Evolutionary conservation across 176 grass and related monocot species (phyloP).

Genomic region (Cenchrus fungigraminus): DNA sequence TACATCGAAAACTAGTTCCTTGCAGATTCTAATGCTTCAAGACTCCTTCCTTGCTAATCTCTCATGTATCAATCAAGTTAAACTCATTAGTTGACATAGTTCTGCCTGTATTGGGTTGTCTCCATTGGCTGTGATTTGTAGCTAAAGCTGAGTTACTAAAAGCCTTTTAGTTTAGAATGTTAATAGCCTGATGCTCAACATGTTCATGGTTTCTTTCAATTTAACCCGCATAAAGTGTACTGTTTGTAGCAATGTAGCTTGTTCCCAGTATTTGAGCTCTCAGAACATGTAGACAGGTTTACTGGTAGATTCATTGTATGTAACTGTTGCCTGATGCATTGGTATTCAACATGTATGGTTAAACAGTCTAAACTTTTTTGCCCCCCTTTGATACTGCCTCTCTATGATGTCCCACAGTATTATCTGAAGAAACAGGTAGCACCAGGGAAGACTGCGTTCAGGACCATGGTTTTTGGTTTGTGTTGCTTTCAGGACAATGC

Average conservation of each 20-base stretch:
- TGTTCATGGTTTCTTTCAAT: slow-evolving; percentile 41
- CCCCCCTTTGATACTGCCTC: background rate
- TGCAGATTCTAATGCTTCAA: slow-evolving; percentile 40
- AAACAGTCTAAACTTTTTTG: background rate
- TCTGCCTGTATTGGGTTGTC: slow-evolving; percentile 28
- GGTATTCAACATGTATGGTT: background rate
- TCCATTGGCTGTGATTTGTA: slow-evolving; percentile 45
- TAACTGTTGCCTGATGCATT: slow-evolving; percentile 10
- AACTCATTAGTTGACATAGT: slow-evolving; percentile 51
- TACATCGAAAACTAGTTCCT: slow-evolving; percentile 30
- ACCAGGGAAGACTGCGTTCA: background rate
- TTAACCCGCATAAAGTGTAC: slow-evolving; percentile 13
- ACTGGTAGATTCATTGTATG: slow-evolving; percentile 26
- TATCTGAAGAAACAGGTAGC: background rate
- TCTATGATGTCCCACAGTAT: background rate
- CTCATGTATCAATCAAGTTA: slow-evolving; percentile 40
- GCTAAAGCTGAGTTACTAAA: slow-evolving; percentile 24
- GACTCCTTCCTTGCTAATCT: slow-evolving; percentile 38
- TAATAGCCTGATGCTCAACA: slow-evolving; percentile 44
- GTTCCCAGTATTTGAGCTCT: slow-evolving; percentile 21
- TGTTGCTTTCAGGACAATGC: background rate
- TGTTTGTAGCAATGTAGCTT: slow-evolving; percentile 46
- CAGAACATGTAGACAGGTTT: background rate
- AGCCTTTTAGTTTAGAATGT: slow-evolving; percentile 50
- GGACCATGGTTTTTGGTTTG: background rate